phyloP scores from a whole-genome alignment of 345 rosid genomes.

The Carallia pectinifolia region DNA sequence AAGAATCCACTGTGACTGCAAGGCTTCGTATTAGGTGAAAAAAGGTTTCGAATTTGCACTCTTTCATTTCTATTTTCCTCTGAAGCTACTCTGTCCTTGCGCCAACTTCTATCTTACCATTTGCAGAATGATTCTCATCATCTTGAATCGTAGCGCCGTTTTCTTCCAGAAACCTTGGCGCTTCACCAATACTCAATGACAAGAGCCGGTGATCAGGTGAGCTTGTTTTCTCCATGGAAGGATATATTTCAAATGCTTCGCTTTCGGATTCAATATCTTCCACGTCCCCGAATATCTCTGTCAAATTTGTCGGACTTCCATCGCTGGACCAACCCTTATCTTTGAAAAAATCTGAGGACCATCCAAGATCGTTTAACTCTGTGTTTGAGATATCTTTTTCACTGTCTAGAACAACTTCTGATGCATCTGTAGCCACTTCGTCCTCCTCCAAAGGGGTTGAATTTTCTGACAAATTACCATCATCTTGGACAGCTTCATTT shows the following conservation, averaged over 20 bases:
- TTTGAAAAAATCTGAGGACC: slow-evolving; percentile 4
- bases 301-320: neutral
- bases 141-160: neutral
- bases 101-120: neutral
- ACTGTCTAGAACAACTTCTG: slow-evolving; percentile 5
- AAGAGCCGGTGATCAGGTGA: neutral
- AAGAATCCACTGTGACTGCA: no score
- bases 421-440: slow-evolving; percentile 5
- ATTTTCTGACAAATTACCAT: slow-evolving; percentile 13
- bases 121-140: neutral
- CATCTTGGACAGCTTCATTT: slow-evolving; percentile 21
- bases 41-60: no score
- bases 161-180: slow-evolving; percentile 7
- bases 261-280: slow-evolving; percentile 26
- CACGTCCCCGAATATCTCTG: neutral
- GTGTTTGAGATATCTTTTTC: slow-evolving; percentile 2
- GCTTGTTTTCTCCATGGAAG: slow-evolving; percentile 4
- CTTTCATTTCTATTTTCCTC: neutral
- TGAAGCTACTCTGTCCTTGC: neutral
- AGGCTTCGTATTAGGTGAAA: no score
- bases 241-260: slow-evolving; percentile 6
- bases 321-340: neutral
- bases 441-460: slow-evolving; percentile 18
- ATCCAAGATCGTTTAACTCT: slow-evolving; percentile 7
- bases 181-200: slow-evolving; percentile 5